Evolutionary conservation across 2,329 filamentous ascomycete genomes (phyloP), one percentile per base, ranked within the genome.

Genomic region (Arthrobotrys iridis): DNA sequence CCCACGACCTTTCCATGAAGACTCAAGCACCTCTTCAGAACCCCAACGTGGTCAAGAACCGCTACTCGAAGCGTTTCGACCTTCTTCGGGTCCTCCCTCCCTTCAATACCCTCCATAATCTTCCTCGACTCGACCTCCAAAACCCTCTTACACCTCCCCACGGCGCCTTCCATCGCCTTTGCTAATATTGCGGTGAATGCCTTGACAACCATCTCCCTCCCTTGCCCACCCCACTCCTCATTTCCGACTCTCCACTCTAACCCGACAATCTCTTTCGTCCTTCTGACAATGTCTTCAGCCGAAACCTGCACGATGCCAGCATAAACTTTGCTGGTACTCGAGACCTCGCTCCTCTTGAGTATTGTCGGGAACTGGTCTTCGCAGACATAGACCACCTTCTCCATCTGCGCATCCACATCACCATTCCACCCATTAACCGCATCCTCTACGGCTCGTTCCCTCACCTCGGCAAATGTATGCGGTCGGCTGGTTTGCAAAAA

Each of bases 311-410:
- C 85, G 4, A 93, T 89, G 30, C 87, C 87, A 24, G 97, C 85
- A 8, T 86, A 86, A 15, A 93, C 82, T 55, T 90, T 89, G 15
- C 89, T 87, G 0, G 87, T 85, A 4, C 88, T 85, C 11, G 96
- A 83, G 74, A 98, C 91, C 83, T 97, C 93, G 79, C 92, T 96
- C 65, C 93, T 88, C 30, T 93, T 88, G 24, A 97, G 84, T 55
- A 98, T 96, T 0, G 93, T 97, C 0, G 94, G 95, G 83, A 98
- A 98, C 0, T 90, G 83, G 79, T 97, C 93, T 0, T 89, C 90
- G 0, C 93, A 94, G 0, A 89, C 91, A 81, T 93, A 97, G 0
- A 97, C 83, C 0, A 89, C 86, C 84, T 97, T 98, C 81, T 97
- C 79, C 18, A 78, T 64, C 26, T 57, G 60, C 4, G 72, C 43